Base-by-base conservation (phyloP, 495 filamentous ascomycete species). In the Penicillium chermesinum region DNA sequence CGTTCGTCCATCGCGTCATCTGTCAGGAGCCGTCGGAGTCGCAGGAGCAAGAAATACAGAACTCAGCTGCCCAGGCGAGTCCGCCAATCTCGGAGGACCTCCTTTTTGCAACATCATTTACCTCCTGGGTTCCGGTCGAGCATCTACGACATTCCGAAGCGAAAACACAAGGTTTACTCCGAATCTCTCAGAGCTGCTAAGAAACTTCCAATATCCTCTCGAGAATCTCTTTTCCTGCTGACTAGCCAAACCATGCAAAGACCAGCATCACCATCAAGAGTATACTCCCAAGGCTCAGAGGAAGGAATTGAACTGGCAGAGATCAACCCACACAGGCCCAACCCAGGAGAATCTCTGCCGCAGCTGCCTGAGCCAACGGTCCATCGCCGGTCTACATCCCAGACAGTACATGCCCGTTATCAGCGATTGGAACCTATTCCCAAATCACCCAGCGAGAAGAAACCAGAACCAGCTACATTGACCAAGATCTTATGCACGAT, bases 401-500 rank as follows among this genome's bases (percentile, higher is more conserved):
- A 30, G 25, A 5, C 10, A 30, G 5, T 10, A 5, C 25, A 4
- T 5, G 4, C 25, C 25, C 25, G 5, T 30, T 5, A 5, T 30
- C 5, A 34, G n/a, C 41, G 12, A 19, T 12, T 16, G 16, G 6
- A 25, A 14, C 18, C 7, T 38, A 35, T 12, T 39, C 44, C 34
- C 16, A 20, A 16, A 4, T 7, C 36, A 39, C 34, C n/a, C 13
- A 33, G 25, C 6, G 35, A 20, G 12, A 49, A 55, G 43, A 48
- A 58, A 14, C 33, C 17, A 19, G 33, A 44, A 8, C 12, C 17
- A 16, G 17, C 36, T 5, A 44, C 60, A 9, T 51, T 91, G 0
- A 59, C 51, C 6, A 57, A 68, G 32, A 89, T 94, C n/a, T 69
- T 96, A 38, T 57, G 64, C 18, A 91, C 88, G 0, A 73, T 95